phyloP scores from a whole-genome alignment of 2,329 filamentous ascomycete genomes.

The Alternaria alternata region DNA sequence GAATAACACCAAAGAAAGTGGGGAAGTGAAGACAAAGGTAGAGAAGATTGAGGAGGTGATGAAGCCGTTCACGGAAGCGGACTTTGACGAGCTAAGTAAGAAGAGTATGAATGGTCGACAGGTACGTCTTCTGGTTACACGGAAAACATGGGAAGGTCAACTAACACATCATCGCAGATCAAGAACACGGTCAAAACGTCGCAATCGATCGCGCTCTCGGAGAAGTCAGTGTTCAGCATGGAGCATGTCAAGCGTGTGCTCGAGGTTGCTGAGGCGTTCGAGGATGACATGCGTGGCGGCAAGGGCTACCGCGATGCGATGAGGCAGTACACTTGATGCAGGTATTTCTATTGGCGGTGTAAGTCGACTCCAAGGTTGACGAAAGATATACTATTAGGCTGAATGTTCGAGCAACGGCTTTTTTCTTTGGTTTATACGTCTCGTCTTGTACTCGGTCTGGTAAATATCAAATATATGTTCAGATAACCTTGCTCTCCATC shows the following conservation, averaged over 20 bases:
- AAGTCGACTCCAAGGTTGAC: too few relatives aligned
- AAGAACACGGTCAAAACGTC: slow-evolving; percentile 88
- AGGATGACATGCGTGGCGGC: slow-evolving; percentile 82
- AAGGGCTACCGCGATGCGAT: slow-evolving; percentile 83
- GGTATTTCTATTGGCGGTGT: too few relatives aligned
- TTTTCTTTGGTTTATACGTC: neutral
- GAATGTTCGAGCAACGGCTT: neutral
- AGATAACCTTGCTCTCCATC: too few relatives aligned
- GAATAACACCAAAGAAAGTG: neutral
- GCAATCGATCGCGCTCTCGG: slow-evolving; percentile 81
- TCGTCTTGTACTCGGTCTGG: neutral
- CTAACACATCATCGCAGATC: slow-evolving; percentile 65
- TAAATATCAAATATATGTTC: too few relatives aligned
- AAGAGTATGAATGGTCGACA: slow-evolving; percentile 74
- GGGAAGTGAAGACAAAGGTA: slow-evolving; percentile 1
- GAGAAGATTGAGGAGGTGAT: slow-evolving; percentile 8
- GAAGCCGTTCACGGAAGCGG: slow-evolving; percentile 69
- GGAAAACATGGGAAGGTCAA: neutral
- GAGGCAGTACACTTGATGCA: slow-evolving; percentile 73
- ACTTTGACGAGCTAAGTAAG: slow-evolving; percentile 71
- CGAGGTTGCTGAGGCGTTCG: slow-evolving; percentile 84
- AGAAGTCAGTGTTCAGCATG: slow-evolving; percentile 76
- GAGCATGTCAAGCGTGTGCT: slow-evolving; percentile 81
- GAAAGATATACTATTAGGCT: too few relatives aligned
- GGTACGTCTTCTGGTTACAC: slow-evolving; percentile 52